Conservation (phyloP, 169 alveolate genomes). For the Plasmodium gallinaceum region DNA sequence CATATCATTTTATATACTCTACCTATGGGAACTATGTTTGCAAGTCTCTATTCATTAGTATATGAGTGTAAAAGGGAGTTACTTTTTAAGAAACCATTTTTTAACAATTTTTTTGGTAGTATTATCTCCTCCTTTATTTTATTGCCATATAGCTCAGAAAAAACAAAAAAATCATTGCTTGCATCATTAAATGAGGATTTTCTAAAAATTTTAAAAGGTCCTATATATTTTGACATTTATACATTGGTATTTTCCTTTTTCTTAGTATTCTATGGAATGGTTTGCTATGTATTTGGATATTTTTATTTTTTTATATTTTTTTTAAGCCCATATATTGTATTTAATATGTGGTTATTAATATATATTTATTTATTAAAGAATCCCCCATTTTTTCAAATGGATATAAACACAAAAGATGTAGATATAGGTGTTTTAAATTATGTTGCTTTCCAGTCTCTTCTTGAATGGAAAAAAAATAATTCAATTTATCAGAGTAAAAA, state of each 20-base stretch:
- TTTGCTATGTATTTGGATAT: slow-evolving; percentile 36
- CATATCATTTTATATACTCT: slow-evolving; percentile 67
- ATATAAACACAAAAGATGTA: slow-evolving; percentile 52
- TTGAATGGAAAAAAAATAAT: slow-evolving; percentile 73
- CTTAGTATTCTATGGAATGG: slow-evolving; percentile 42
- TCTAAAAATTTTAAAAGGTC: slow-evolving; percentile 66
- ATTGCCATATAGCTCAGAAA: slow-evolving; percentile 63
- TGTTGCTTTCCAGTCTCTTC: slow-evolving; percentile 59
- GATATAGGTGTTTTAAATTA: slow-evolving; percentile 75
- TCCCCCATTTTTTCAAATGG: slow-evolving; percentile 47
- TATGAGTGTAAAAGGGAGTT: slow-evolving; percentile 67
- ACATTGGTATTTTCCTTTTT: slow-evolving; percentile 46
- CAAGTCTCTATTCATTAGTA: slow-evolving; percentile 65
- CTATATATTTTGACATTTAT: slow-evolving; percentile 67
- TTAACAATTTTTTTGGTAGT: slow-evolving; percentile 61
- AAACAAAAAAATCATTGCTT: slow-evolving; percentile 41
- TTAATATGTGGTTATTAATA: slow-evolving; percentile 60
- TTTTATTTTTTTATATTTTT: slow-evolving; percentile 57
- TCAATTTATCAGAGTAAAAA: slow-evolving; percentile 71
- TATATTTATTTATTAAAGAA: slow-evolving; percentile 61
- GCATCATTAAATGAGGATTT: slow-evolving; percentile 66
- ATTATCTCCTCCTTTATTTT: slow-evolving; percentile 64
- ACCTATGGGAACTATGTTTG: slow-evolving; percentile 78
- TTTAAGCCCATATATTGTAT: slow-evolving; percentile 58
- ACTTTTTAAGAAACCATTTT: slow-evolving; percentile 34